These are phyloP conservation scores for Rhododendron ferrugineum DNA, from an alignment of 148 eudicot genomes.

Conservation along the genomic window DNA sequence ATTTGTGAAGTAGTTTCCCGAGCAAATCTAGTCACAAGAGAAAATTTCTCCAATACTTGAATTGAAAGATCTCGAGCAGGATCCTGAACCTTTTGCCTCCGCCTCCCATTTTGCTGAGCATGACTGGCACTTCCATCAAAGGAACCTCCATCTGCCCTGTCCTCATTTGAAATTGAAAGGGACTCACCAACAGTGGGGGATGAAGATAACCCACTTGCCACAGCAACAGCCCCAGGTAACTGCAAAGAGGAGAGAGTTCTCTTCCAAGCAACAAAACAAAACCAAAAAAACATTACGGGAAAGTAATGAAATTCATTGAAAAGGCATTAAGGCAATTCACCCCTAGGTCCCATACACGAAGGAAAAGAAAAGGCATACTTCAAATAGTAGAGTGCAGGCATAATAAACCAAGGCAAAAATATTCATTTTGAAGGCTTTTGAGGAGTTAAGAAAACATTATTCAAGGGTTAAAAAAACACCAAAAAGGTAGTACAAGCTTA, in stretches of 20 bases:
- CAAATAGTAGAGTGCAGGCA: conserved; percentile 1
- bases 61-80: conserved; percentile 89
- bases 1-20: conserved; percentile 94
- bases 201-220: conserved; percentile 43
- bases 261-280: conserved; percentile 30
- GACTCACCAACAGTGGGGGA: conserved; percentile 37
- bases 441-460: not conserved
- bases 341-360: not conserved
- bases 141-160: conserved; percentile 26
- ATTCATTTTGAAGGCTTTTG: not conserved
- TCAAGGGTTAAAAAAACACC: not conserved
- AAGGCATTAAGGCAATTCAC: not conserved
- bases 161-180: conserved; percentile 31
- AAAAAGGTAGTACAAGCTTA: not conserved
- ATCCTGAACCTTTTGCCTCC: conserved; percentile 64
- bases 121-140: conserved; percentile 31
- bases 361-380: conserved; percentile 1
- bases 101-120: conserved; percentile 46
- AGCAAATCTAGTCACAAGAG: conserved; percentile 96
- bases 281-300: not conserved
- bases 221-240: conserved; percentile 73
- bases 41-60: conserved; percentile 92
- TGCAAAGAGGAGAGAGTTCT: conserved; percentile 88
- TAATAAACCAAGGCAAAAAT: not conserved
- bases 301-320: not conserved